Conservation (phyloP, 1,284 basidiomycete species). For the Malassezia psittaci region DNA sequence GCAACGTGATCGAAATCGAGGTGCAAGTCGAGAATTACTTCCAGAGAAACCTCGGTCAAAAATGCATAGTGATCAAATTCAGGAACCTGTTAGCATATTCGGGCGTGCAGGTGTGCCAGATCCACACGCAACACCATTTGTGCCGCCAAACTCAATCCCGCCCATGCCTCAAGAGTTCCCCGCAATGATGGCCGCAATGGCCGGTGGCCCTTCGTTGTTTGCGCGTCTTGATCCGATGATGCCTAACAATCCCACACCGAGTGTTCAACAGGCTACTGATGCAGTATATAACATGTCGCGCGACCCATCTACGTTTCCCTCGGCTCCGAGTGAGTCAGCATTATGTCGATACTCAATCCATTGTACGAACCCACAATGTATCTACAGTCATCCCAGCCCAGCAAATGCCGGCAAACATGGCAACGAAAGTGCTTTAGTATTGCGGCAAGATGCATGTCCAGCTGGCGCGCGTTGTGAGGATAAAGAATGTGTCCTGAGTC, state of each 20-base stretch:
- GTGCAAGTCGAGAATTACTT: not conserved
- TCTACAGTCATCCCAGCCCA: constrained; percentile 39
- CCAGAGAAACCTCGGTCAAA: not conserved
- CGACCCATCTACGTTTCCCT: constrained; percentile 23
- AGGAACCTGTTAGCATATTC: constrained; percentile 30
- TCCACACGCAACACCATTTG: constrained; percentile 35
- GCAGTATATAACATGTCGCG: not conserved
- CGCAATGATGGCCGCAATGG: not conserved
- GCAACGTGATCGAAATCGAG: not conserved
- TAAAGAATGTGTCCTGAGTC: constrained; percentile 36
- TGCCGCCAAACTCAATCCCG: constrained; percentile 18
- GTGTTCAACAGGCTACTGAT: not conserved
- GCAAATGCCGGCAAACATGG: constrained; percentile 24
- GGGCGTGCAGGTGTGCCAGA: constrained; percentile 36
- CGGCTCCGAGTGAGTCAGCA: constrained; percentile 22
- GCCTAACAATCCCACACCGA: constrained; percentile 26
- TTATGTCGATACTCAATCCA: constrained; percentile 34
- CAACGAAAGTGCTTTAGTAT: constrained; percentile 32
- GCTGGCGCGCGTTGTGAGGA: constrained; percentile 29
- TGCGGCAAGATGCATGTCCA: constrained; percentile 31
- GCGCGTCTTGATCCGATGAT: constrained; percentile 41
- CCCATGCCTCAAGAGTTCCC: not conserved
- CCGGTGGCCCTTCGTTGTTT: constrained; percentile 23
- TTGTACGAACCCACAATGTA: constrained; percentile 43
- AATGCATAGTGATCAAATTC: not conserved